Evolutionary conservation across 2,329 filamentous ascomycete genomes (phyloP).

Genomic region (Rutstroemia sp.): DNA sequence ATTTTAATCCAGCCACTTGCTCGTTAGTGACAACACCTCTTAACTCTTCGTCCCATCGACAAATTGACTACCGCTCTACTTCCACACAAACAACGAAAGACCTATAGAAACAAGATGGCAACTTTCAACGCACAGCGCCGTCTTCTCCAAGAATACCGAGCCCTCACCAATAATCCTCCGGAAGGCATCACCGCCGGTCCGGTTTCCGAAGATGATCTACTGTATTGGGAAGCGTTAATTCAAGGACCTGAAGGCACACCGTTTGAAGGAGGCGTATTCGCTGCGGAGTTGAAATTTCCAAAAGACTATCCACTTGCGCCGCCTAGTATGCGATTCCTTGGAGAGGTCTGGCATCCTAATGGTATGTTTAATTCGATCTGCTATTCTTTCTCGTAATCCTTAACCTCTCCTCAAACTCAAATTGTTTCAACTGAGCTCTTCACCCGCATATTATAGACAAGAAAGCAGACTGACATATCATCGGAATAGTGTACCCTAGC

Average conservation of each 20-base stretch:
- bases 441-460: neutral
- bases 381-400: neutral
- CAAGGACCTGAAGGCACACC: conserved; percentile 93
- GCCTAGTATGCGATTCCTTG: conserved; percentile 91
- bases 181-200: conserved; percentile 96
- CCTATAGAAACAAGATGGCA: conserved; percentile 36
- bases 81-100: neutral
- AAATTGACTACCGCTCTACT: neutral
- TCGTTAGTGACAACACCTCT: neutral
- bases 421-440: too few species aligned
- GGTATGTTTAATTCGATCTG: conserved; percentile 44
- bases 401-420: too few species aligned
- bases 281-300: conserved; percentile 89
- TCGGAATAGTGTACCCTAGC: conserved; percentile 68
- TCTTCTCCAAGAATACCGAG: conserved; percentile 93
- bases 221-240: conserved; percentile 94
- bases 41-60: neutral
- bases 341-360: conserved; percentile 95
- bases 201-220: conserved; percentile 87
- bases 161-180: conserved; percentile 89
- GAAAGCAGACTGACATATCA: neutral
- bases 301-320: conserved; percentile 95
- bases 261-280: conserved; percentile 92
- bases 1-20: too few species aligned
- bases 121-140: conserved; percentile 63